Evolutionary conservation across 371 early-diverging fungal species (phyloP), one percentile per base, ranked within the genome.

Genomic region (Rhizopus microsporus): DNA sequence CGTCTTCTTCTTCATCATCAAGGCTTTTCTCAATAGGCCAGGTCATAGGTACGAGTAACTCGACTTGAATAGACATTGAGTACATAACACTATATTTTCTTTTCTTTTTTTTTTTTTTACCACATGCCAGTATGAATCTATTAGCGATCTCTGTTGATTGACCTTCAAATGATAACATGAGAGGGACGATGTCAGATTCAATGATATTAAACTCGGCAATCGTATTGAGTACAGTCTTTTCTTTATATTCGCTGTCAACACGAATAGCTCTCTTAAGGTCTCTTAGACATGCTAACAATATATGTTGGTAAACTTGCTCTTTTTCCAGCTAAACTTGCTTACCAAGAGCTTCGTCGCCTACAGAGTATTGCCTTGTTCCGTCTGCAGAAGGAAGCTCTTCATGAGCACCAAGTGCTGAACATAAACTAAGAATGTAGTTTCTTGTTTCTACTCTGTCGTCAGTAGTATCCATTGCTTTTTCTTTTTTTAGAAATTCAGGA

Each of bases 261-360:
- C 91, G 88, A 62, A 94, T 87, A 51, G 88, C 84, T 33, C 84
- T 80, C 67, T 91, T 91, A 7, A 67, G 58, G 60, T 68, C 74
- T 51, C 59, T 70, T 29, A 74, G 44, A 67, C 67, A 75, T 33
- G 64, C 69, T 64, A 44, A 32, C 10, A 1, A 15, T 13, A 38
- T 23, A 29, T 43, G 34, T 33, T 9, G 50, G 12, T 34, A 29
- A 32, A 5, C 10, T 16, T 10, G 23, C 5, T 47, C 1, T n/a
- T 35, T 51, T 30, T 46, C n/a, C 15, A 23, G 23, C 23, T 8
- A 30, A 5, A 7, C n/a, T 45, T 16, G 3, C 15, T 53, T 80
- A 89, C 91, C 87, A 17, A 90, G 64, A 29, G 88, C 89, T 72
- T 94, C 93, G 59, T 89, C 89, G 44, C 93, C 93, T 63, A 88